Evolutionary conservation across 2,329 filamentous ascomycete genomes (phyloP), one percentile per base, ranked within the genome.

Genomic region (Talaromyces sp.): DNA sequence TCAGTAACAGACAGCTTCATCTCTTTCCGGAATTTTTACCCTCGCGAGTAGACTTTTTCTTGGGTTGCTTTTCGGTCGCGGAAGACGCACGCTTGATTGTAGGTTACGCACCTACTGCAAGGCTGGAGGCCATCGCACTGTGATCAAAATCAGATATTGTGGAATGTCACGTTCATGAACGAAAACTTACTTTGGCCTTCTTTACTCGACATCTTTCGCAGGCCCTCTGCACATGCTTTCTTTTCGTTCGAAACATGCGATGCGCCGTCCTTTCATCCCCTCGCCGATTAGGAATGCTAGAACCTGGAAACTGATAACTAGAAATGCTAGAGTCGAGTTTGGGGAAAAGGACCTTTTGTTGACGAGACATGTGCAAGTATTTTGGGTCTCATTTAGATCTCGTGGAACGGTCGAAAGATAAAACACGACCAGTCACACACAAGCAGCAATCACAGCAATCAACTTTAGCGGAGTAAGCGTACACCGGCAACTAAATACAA

Each of bases 191-290:
- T 74, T 80, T 80, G 64, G 78, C 80, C 69, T 80, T 80, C 68
- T 80, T 80, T 52, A 80, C 77, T 63, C 78, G 76, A 69, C 78
- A 80, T n/a, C 78, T 77, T 72, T 80, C 78, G 66, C 78, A 80
- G 6, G 78, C 78, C 64, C 80, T 80, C 17, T 80, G 68, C 35
- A 80, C 78, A 73, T 80, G 78, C 67, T 80, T 80, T 49, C 78
- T 74, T 68, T 80, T 80, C 41, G 79, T 77, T 13, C 78, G 75
- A 67, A 79, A 79, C 31, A 79, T 71, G 22, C 77, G 78, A 54
- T 78, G 76, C 54, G 78, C 73, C 11, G 72, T 70, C 67, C 75
- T 78, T 41, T 76, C 73, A 49, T 79, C 71, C 47, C 57, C 70
- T 68, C 31, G 70, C 69, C 27, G 72, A 71, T 64, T 72, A 66